phyloP scores from a whole-genome alignment of 306 rosid genomes.

The Cajanus cajan region DNA sequence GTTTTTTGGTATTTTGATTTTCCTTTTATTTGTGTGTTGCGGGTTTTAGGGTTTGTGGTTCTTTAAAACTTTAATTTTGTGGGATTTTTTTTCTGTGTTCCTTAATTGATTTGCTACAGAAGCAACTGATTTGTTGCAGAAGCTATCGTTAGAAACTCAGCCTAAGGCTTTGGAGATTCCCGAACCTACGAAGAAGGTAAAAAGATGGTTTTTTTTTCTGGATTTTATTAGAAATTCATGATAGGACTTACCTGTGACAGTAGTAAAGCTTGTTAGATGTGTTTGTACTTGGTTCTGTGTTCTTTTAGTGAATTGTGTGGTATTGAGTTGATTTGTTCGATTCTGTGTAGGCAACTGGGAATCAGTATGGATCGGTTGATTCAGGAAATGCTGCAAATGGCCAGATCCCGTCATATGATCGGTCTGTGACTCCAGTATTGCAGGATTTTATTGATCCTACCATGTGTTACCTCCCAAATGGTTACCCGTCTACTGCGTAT shows the following conservation, averaged over 20 bases:
- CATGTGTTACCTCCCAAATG: conserved; percentile 74
- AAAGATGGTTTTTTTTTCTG: background rate
- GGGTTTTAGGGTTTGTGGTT: background rate
- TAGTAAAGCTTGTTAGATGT: background rate
- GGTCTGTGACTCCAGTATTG: conserved; percentile 75
- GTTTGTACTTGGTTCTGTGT: background rate
- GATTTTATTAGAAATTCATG: background rate
- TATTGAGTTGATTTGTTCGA: background rate
- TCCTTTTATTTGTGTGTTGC: background rate
- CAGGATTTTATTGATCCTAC: conserved; percentile 73
- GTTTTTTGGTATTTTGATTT: background rate
- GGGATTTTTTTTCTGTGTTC: conserved; percentile 28
- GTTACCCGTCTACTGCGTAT: conserved; percentile 70
- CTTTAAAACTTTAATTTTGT: background rate
- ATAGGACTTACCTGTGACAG: background rate
- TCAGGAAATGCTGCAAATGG: conserved; percentile 63
- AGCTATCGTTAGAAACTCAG: conserved; percentile 74
- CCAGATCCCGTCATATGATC: conserved; percentile 68
- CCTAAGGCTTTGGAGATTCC: conserved; percentile 83
- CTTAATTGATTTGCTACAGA: conserved; percentile 66
- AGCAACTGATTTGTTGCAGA: conserved; percentile 88
- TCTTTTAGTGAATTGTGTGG: background rate
- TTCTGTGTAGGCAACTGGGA: conserved; percentile 54
- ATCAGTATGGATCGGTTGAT: conserved; percentile 78
- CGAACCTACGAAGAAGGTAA: conserved; percentile 82